Evolutionary conservation across 169 alveolate species (phyloP), one percentile per base, ranked within the genome.

Genomic region (Eimeria zaria): DNA sequence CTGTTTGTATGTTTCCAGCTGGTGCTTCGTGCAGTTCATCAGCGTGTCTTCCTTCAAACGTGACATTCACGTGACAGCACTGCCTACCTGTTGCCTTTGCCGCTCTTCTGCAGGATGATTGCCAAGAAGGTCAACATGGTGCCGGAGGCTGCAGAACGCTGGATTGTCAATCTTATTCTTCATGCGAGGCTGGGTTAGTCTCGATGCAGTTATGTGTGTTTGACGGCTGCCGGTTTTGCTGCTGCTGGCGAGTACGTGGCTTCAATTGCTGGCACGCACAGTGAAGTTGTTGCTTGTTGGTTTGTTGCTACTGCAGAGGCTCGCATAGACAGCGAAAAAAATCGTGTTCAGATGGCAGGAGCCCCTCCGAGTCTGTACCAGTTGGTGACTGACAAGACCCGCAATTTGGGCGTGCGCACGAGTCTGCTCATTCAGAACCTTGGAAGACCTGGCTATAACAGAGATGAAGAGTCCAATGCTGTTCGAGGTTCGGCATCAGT

Each of bases 91-190:
- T 39, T 18, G 27, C 2, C 64, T 12, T 14, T 58, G 48, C 27
- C 51, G 36, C 33, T 33, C 12, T 9, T 36, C 55, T 22, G 64
- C 96, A 98, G 98, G 89, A 97, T 98, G 97, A 98, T 98, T 55
- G 98, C 99, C 20, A 97, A 97, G 91, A 98, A 98, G 97, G 98
- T 98, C 76, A 97, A 98, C 97, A 97, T 98, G 98, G 95, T 98
- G 60, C 96, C 98, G 30, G 98, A 98, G 85, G 99, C 98, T 33
- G 99, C 99, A 12, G 99, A 98, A 91, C 97, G 98, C 30, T 98
- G 99, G 99, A 98, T 98, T 71, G 99, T 98, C 84, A 98, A 98
- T 96, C 97, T 98, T 51, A 98, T 98, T 58, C 97, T 99, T 41
- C 98, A 98, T 96, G 98, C 99, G 20, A 95, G 95, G 30, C 97